Conservation (phyloP, 2,329 filamentous ascomycete species). For the Aspergillus udagawae region DNA sequence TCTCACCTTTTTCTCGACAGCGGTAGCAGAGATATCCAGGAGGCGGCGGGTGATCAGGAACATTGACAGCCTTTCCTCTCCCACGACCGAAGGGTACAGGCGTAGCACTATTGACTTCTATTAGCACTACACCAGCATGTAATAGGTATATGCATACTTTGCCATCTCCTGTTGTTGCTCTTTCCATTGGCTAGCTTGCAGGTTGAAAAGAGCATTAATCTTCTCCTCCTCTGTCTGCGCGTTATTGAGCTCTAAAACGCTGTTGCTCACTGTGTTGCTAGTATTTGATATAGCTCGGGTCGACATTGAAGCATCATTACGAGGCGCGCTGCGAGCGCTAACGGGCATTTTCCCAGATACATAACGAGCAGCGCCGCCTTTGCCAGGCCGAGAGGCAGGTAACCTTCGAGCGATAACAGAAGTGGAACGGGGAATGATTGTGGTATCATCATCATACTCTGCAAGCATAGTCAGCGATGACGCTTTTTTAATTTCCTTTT, state of each 20-base stretch:
- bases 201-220: conserved; percentile 85
- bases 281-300: conserved; percentile 31
- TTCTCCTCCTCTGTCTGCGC: conserved; percentile 91
- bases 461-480: conserved; percentile 27
- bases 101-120: conserved; percentile 39
- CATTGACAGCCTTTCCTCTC: conserved; percentile 52
- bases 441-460: conserved; percentile 98
- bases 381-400: conserved; percentile 78
- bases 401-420: conserved; percentile 85
- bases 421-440: conserved; percentile 92
- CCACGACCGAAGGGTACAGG: conserved; percentile 40
- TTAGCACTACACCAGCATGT: conserved; percentile 20
- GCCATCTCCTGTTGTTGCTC: conserved; percentile 92
- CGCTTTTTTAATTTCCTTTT: neutral
- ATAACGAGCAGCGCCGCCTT: conserved; percentile 88
- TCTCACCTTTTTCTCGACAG: conserved; percentile 78
- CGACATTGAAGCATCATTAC: conserved; percentile 55
- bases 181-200: conserved; percentile 87
- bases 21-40: conserved; percentile 94
- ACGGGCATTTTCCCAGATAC: conserved; percentile 94
- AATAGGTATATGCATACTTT: conserved; percentile 50
- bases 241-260: conserved; percentile 64
- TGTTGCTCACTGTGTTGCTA: conserved; percentile 46
- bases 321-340: conserved; percentile 74
- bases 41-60: conserved; percentile 89